A percentile compares a stretch with the other conserved stretches of the same genome.
Conservation (phyloP, 176 grass and related monocot genomes). For the Chloris gayana region DNA sequence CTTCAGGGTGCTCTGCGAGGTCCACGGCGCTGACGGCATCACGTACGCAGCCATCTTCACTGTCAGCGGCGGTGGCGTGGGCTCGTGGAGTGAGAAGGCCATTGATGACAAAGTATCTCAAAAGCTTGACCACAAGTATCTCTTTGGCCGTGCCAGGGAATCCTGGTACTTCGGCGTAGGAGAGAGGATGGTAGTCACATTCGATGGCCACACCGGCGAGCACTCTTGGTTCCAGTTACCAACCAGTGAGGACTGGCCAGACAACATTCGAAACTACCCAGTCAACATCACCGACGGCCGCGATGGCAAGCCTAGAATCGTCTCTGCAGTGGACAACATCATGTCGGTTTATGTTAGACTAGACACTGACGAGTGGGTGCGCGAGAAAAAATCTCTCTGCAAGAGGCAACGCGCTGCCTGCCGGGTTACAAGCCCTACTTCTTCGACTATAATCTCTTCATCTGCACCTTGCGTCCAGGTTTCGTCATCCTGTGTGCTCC, state of each 20-base stretch:
- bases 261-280: background rate
- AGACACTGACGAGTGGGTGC: background rate
- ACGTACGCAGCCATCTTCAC: background rate
- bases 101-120: background rate
- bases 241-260: background rate
- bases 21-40: background rate
- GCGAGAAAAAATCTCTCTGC: background rate
- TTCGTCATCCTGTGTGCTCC: background rate
- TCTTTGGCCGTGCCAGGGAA: background rate
- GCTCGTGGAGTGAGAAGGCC: background rate
- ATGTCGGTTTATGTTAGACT: background rate
- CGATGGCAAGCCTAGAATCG: background rate
- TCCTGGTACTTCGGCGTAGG: background rate
- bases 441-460: background rate
- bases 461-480: background rate
- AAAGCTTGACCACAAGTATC: background rate
- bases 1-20: background rate
- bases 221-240: background rate
- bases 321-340: background rate
- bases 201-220: background rate
- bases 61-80: background rate
- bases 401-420: background rate
- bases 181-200: background rate
- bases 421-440: background rate
- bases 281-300: background rate